These are phyloP conservation scores for Cryphonectria radicalis DNA, from an alignment of 2,329 filamentous ascomycete genomes.

Conservation along the genomic window DNA sequence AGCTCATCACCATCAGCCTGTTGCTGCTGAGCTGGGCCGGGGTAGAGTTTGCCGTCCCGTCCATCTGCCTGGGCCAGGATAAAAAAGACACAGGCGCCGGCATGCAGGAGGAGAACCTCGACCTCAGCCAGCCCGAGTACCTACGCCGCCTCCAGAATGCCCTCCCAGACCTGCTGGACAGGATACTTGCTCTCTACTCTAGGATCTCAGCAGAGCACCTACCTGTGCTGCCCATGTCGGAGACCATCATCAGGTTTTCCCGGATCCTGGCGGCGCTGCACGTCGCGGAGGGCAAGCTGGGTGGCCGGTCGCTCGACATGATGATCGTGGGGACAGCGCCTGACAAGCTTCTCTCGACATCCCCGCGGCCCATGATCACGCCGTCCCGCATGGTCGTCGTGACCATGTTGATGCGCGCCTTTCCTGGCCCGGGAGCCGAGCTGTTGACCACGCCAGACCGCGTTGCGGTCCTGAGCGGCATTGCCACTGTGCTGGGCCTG, in stretches of 20 bases:
- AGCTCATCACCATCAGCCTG: conserved; percentile 82
- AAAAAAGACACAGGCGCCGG: conserved; percentile 42
- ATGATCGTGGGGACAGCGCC: conserved; percentile 67
- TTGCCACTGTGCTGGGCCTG: conserved; percentile 81
- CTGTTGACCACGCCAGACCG: conserved; percentile 74
- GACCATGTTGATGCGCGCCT: conserved; percentile 68
- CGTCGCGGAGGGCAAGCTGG: conserved; percentile 65
- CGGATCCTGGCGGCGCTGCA: conserved; percentile 72
- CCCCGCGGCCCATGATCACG: conserved; percentile 58
- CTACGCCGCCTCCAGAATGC: conserved; percentile 59
- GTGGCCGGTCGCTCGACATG: conserved; percentile 63
- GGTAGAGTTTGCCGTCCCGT: conserved; percentile 78
- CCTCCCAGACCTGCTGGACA: conserved; percentile 75
- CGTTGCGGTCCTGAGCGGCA: conserved; percentile 79
- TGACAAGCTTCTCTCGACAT: conserved; percentile 53
- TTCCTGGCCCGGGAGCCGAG: conserved; percentile 69
- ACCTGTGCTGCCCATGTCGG: conserved; percentile 72
- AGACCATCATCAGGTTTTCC: conserved; percentile 74
- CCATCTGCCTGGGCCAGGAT: conserved; percentile 58
- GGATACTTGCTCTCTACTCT: conserved; percentile 74
- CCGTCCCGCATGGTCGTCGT: conserved; percentile 68
- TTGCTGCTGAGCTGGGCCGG: conserved; percentile 83
- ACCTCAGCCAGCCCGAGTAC: conserved; percentile 54
- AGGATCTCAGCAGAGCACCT: conserved; percentile 72
- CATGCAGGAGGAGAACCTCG: conserved; percentile 44